Percentiles rank a stretch among this genome's conserved stretches.
These are phyloP conservation scores for Yamadazyma sp. DNA, from an alignment of 1,139 yeast species.

Conservation along the genomic window DNA sequence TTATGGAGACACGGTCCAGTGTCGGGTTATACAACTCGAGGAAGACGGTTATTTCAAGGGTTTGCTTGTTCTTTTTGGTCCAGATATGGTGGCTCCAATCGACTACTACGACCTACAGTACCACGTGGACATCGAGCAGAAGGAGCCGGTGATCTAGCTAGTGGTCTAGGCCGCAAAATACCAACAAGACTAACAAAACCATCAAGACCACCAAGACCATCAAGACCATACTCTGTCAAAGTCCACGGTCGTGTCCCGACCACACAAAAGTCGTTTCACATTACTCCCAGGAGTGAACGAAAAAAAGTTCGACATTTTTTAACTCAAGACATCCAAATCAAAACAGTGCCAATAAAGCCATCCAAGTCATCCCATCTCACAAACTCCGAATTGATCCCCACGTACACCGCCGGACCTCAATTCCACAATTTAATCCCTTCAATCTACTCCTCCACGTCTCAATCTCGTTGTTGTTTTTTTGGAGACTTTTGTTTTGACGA, in stretches of 20 bases:
- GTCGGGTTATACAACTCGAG: conserved; percentile 50
- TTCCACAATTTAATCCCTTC: too few relatives aligned
- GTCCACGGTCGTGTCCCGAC: conserved; percentile 2
- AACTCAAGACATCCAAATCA: not conserved
- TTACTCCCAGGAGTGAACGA: conserved; percentile 1
- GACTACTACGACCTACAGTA: conserved; percentile 11
- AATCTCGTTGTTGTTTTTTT: not conserved
- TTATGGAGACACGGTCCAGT: conserved; percentile 43
- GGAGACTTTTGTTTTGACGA: conserved; percentile 2
- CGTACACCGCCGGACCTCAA: too few relatives aligned
- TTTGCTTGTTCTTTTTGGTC: conserved; percentile 60
- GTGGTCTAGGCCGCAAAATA: too few relatives aligned
- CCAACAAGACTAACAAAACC: not conserved
- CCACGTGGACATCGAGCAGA: not conserved
- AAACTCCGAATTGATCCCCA: too few relatives aligned
- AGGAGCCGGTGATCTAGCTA: not conserved
- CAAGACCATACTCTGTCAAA: not conserved
- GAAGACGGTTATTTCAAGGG: conserved; percentile 51
- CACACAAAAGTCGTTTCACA: conserved; percentile 4
- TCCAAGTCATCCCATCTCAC: too few relatives aligned
- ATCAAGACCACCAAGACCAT: not conserved
- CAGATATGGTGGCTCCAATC: conserved; percentile 7
- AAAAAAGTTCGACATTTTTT: conserved; percentile 4
- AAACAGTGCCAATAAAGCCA: too few relatives aligned
- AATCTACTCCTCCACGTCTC: too few relatives aligned